Conservation (phyloP, 495 filamentous ascomycete genomes). For the Coniosporium apollinis region DNA sequence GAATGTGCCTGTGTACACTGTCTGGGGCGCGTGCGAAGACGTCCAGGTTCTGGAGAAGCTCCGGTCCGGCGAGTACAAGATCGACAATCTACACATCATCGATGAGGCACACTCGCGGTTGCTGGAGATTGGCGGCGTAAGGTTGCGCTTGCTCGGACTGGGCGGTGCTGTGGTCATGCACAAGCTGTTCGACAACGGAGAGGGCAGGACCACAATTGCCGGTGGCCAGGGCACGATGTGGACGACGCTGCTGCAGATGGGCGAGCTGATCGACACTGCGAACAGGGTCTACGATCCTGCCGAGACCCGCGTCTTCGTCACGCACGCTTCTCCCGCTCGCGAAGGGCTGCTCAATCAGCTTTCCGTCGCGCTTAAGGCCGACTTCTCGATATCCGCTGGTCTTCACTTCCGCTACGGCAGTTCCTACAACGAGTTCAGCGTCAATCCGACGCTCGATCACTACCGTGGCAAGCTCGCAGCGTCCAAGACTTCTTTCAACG, state of each 20-base stretch:
- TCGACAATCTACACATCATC: slow-evolving; percentile 93
- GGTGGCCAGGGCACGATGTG: slow-evolving; percentile 99
- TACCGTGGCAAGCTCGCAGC: slow-evolving; percentile 99
- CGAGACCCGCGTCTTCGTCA: slow-evolving; percentile 95
- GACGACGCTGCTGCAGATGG: slow-evolving; percentile 97
- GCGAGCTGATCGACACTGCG: slow-evolving; percentile 92
- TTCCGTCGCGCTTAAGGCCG: slow-evolving; percentile 91
- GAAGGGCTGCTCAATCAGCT: slow-evolving; percentile 97
- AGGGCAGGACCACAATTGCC: slow-evolving; percentile 93
- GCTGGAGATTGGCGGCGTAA: slow-evolving; percentile 86
- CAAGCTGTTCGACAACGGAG: slow-evolving; percentile 98
- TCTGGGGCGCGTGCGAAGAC: slow-evolving; percentile 99
- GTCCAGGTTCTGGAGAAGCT: slow-evolving; percentile 97
- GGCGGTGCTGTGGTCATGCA: slow-evolving; percentile 99
- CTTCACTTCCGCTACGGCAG: slow-evolving; percentile 98
- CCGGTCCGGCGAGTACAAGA: slow-evolving; percentile 93
- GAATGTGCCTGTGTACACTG: slow-evolving; percentile 93
- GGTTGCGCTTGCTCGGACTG: slow-evolving; percentile 83
- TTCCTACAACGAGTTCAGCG: slow-evolving; percentile 98
- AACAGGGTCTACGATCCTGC: slow-evolving; percentile 97
- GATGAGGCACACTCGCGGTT: slow-evolving; percentile 93
- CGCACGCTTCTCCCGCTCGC: slow-evolving; percentile 89
- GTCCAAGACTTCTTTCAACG: slow-evolving; percentile 95
- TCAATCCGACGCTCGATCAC: slow-evolving; percentile 94
- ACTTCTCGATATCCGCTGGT: slow-evolving; percentile 95